Evolutionary conservation across 2,329 filamentous ascomycete genomes (phyloP).

Genomic region (Hortaea sp.): DNA sequence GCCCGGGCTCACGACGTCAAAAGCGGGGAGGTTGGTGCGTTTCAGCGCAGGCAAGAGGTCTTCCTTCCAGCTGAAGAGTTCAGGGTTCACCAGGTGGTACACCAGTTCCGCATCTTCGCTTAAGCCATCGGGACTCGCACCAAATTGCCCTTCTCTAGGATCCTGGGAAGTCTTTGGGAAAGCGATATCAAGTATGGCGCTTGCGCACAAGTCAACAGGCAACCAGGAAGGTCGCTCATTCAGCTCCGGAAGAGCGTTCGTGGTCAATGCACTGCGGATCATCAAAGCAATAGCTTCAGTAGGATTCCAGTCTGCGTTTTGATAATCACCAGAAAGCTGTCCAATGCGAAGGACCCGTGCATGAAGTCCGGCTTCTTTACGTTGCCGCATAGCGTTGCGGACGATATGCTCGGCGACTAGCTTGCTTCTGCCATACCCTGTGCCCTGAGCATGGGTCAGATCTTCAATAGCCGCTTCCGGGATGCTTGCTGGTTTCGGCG

Average conservation of each 20-base stretch:
- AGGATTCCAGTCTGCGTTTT: constrained; percentile 28
- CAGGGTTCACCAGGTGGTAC: constrained; percentile 22
- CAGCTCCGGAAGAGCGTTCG: constrained; percentile 29
- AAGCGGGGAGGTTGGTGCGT: constrained; percentile 6
- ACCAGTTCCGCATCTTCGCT: constrained; percentile 10
- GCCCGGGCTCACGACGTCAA: constrained; percentile 12
- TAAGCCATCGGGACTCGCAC: not conserved
- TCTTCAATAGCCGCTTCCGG: constrained; percentile 24
- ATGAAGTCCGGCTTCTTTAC: constrained; percentile 8
- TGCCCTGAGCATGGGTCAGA: constrained; percentile 16
- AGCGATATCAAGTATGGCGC: constrained; percentile 24
- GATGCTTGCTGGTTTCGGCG: constrained; percentile 19
- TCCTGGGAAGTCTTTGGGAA: constrained; percentile 4
- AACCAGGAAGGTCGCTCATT: constrained; percentile 33
- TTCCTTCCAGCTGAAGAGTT: constrained; percentile 12
- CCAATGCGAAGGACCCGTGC: constrained; percentile 18
- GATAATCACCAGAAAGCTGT: constrained; percentile 17
- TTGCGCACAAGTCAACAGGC: constrained; percentile 33
- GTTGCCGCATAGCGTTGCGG: constrained; percentile 13
- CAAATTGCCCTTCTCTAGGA: too few species aligned
- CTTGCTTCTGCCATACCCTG: constrained; percentile 32
- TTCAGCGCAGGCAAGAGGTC: constrained; percentile 14
- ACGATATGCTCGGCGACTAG: constrained; percentile 26
- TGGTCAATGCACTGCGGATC: constrained; percentile 28
- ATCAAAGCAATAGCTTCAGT: constrained; percentile 36